phyloP scores from a whole-genome alignment of 495 filamentous ascomycete genomes.

The Chaetomium tenue region DNA sequence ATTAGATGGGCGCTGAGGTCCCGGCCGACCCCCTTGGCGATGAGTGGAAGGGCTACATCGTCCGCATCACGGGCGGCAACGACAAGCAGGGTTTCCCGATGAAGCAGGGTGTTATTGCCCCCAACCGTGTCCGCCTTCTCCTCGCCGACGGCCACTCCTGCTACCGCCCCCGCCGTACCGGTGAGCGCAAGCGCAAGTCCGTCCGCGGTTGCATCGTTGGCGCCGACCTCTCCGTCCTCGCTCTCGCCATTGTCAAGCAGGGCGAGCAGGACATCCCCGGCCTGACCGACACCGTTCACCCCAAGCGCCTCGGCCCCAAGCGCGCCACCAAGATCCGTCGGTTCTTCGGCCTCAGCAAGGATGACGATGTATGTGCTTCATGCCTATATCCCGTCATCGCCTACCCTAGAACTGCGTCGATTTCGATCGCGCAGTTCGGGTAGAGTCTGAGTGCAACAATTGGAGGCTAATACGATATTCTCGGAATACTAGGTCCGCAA shows the following conservation, averaged over 20 bases:
- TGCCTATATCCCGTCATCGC: constrained; percentile 53
- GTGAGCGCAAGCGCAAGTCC: constrained; percentile 98
- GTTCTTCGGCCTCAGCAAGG: constrained; percentile 99
- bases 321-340: constrained; percentile 97
- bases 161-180: constrained; percentile 95
- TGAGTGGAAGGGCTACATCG: constrained; percentile 98
- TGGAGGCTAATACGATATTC: constrained; percentile 43
- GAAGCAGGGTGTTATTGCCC: constrained; percentile 99
- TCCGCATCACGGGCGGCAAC: constrained; percentile 98
- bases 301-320: constrained; percentile 98
- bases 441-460: constrained; percentile 52
- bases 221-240: constrained; percentile 89
- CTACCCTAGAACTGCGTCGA: constrained; percentile 50
- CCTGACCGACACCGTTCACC: constrained; percentile 92
- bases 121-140: constrained; percentile 93
- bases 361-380: constrained; percentile 88
- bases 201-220: constrained; percentile 97
- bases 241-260: constrained; percentile 94
- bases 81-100: constrained; percentile 99
- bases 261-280: constrained; percentile 91
- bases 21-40: constrained; percentile 88
- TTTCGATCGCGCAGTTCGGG: constrained; percentile 49
- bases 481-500: constrained; percentile 72
- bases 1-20: constrained; percentile 93
- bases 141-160: constrained; percentile 91